Base-by-base conservation (phyloP, 164 flowering plant genomes). In the Vitis rotundifolia region DNA sequence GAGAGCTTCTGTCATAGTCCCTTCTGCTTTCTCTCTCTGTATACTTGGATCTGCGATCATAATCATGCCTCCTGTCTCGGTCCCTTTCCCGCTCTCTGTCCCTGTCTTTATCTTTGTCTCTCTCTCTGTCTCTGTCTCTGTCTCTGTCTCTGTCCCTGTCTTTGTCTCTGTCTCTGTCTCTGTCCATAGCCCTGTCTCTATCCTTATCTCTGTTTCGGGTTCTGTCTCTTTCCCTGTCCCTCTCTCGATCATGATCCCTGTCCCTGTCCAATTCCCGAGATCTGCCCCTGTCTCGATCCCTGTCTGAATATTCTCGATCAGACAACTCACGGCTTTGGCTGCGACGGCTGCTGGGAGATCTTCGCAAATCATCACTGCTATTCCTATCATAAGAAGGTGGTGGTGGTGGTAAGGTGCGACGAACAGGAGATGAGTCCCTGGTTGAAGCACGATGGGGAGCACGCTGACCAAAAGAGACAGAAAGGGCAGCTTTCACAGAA, bases 371-470 rank as follows among this genome's bases (percentile, higher is more conserved):
- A 70, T 86, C 89, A 50, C 66, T 64, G 47, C 68, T 68, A 59
- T 73, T 76, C 76, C 86, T 84, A 10, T 88, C 91, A 77, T 73
- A 80, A 56, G 82, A 56, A 7, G 89, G 79, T 18, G 94, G 44
- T 31, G 44, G 44, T 31, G 44, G 83, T 0, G 82, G 89, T 0
- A 82, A 11, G 2, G 90, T 87, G 11, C 99, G 95, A 14, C 98
- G 92, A 63, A 96, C 97, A 49, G 99, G 99, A 15, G 98, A 96
- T 9, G 99, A 92, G 68, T 88, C 99, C 73, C 99, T 80, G 10
- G 99, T 96, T 15, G 98, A 93, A 56, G 98, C 95, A 77, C 99
- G 97, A 75, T 96, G 99, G 7, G 99, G 99, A 66, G 99, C 99
- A 19, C 98, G 94, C 81, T 95, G 99, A 63, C 99, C 99, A 80